Conservation (phyloP, 2,329 filamentous ascomycete genomes). For the Sarocladium kiliense region DNA sequence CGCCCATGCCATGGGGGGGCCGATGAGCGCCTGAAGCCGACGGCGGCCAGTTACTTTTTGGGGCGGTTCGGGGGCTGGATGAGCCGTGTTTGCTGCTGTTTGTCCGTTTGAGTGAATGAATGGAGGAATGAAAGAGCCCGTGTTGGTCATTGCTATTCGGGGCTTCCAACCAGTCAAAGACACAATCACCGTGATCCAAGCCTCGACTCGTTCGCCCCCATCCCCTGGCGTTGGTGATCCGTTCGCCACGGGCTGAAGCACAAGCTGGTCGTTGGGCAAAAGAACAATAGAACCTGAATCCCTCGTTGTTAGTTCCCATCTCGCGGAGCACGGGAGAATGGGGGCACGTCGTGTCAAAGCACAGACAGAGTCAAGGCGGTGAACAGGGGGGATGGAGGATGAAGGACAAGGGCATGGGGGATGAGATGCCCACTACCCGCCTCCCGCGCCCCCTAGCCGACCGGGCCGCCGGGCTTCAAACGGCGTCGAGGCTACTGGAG, state of each 20-base stretch:
- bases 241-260: no score
- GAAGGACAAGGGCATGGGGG: background rate
- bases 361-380: background rate
- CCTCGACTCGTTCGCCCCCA: no score
- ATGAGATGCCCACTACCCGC: background rate
- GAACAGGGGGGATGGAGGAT: background rate
- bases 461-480: conserved; percentile 8
- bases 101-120: background rate
- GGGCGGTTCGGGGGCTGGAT: background rate
- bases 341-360: no score
- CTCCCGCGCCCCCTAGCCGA: background rate
- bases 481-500: background rate
- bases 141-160: background rate
- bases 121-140: background rate
- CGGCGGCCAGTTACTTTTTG: background rate
- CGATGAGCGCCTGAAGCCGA: background rate
- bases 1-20: no score
- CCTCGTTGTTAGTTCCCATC: background rate
- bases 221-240: no score
- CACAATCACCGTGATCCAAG: background rate
- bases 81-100: background rate
- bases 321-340: background rate
- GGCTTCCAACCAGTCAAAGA: background rate
- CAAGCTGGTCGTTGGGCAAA: background rate
- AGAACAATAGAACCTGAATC: no score